Base-by-base conservation (phyloP, 2,329 filamentous ascomycete genomes). In the Ophiostoma sp. region DNA sequence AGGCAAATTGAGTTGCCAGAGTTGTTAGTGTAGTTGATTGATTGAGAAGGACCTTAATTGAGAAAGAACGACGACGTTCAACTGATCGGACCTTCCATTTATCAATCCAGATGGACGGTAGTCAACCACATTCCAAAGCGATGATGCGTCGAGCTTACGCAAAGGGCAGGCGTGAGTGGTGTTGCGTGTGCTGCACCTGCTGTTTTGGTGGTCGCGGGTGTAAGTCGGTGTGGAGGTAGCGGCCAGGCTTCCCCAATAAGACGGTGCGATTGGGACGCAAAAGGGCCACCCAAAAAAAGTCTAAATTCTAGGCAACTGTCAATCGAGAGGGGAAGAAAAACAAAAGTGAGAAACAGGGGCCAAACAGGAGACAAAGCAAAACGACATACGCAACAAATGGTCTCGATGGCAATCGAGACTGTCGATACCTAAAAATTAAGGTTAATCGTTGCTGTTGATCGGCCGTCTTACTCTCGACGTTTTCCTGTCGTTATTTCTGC, bases 281-380 rank as follows among this genome's bases (percentile, higher is more conserved):
- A 2, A n/a, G 19, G 28, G 9, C 31, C 39, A 15, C n/a, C 11
- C 45, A 19, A 45, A 31, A 39, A 52, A 33, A 25, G n/a, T 63
- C 70, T 50, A 64, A 71, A 64, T 71, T 71, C 57, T 71, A 71
- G 70, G 70, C 70, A 71, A n/a, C 70, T 59, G 70, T 33, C 39
- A 71, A 71, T 50, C 39, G 57, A 55, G 50, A 55, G 50, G 50
- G 22, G 50, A 25, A 25, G n/a, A 52, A 19, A 52, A 22, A 11
- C 48, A 25, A 52, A 52, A 15, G 19, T n/a, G 8, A 22, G 31
- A 11, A 9, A 17, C 15, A 31, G 50, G n/a, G 50, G 6, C 59
- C 2, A 39, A 39, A 22, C 31, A 22, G 15, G 25, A 61, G 25
- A n/a, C 25, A 36, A 31, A 33, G 9, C 9, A n/a, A 59, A 36